phyloP scores from a whole-genome alignment of 1,139 yeast species.

The Eremothecium cymbalariae region DNA sequence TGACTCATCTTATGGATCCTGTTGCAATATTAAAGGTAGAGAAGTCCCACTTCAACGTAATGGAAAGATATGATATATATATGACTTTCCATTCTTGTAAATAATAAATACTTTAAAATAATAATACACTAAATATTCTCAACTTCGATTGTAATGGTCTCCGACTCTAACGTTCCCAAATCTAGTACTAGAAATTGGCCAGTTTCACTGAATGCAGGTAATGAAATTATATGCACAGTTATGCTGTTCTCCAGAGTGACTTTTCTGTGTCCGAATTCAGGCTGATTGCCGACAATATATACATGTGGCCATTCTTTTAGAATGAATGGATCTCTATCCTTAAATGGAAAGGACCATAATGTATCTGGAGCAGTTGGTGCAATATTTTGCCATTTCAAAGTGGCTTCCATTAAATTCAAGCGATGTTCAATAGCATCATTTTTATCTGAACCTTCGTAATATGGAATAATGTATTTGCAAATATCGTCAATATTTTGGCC shows the following conservation, averaged over 20 bases:
- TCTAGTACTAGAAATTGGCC: conserved; percentile 67
- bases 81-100: conserved; percentile 3
- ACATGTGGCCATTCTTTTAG: conserved; percentile 74
- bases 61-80: conserved; percentile 11
- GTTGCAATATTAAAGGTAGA: conserved; percentile 37
- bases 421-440: conserved; percentile 33
- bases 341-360: conserved; percentile 77
- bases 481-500: conserved; percentile 85
- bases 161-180: conserved; percentile 46
- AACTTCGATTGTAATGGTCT: conserved; percentile 34
- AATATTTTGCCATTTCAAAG: conserved; percentile 74
- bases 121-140: conserved; percentile 7
- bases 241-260: conserved; percentile 31
- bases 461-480: conserved; percentile 50
- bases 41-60: conserved; percentile 34
- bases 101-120: conserved; percentile 9
- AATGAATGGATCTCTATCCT: conserved; percentile 75
- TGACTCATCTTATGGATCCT: conserved; percentile 43
- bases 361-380: conserved; percentile 98
- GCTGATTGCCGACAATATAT: conserved; percentile 81
- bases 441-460: conserved; percentile 19
- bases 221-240: conserved; percentile 46
- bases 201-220: conserved; percentile 62
- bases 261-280: conserved; percentile 36
- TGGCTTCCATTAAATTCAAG: conserved; percentile 54